These are phyloP conservation scores for Colletotrichum neosansevieriae DNA, from an alignment of 2,329 filamentous ascomycete species.

Conservation along the genomic window DNA sequence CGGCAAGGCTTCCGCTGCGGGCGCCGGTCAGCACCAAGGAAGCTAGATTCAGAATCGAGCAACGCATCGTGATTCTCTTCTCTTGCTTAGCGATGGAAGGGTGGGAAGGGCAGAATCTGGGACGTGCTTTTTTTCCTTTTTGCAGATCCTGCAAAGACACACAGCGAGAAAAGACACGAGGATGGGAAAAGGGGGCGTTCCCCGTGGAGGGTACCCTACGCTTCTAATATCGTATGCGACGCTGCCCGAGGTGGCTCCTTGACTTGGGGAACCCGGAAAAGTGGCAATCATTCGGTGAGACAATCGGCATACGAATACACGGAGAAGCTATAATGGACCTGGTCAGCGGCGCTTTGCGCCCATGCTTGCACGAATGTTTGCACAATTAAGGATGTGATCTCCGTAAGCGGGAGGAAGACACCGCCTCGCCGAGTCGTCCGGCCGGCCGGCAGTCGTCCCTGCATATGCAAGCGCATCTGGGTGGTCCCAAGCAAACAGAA, in stretches of 20 bases:
- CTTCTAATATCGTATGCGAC: constrained; percentile 26
- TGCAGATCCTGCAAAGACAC: background rate
- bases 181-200: constrained; percentile 12
- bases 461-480: constrained; percentile 3
- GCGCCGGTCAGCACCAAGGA: constrained; percentile 20
- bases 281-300: constrained; percentile 11
- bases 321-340: background rate
- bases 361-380: constrained; percentile 5
- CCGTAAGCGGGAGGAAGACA: constrained; percentile 7
- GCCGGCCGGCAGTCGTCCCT: constrained; percentile 7
- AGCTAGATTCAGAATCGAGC: constrained; percentile 25
- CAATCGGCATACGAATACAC: background rate
- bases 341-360: background rate
- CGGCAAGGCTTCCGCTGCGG: background rate
- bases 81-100: constrained; percentile 16
- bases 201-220: constrained; percentile 2
- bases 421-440: constrained; percentile 4
- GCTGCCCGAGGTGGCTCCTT: constrained; percentile 11
- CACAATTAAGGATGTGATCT: constrained; percentile 17
- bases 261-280: constrained; percentile 1
- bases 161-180: background rate
- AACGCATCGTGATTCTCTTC: constrained; percentile 16
- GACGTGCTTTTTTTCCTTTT: constrained; percentile 1
- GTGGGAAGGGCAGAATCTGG: constrained; percentile 9
- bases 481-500: background rate